Evolutionary conservation across 257 asterid genomes (phyloP), one percentile per base, ranked within the genome.

Genomic region (Rhazya stricta): DNA sequence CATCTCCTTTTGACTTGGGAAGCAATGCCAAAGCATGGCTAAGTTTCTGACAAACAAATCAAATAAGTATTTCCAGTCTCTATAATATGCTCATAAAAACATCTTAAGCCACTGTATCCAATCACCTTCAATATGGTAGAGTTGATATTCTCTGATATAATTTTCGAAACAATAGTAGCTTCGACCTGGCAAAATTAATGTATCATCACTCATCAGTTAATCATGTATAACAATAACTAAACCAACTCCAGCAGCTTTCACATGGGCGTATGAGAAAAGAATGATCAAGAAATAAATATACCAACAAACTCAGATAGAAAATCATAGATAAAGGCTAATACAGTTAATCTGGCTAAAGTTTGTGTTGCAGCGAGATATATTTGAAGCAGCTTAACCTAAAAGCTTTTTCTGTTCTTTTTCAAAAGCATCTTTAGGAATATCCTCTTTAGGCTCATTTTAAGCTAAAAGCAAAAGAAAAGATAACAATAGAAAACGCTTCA

Each of bases 1-100:
- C 96, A 67, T 90, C 96, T 74, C 97, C 97, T 85, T 77, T 91
- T 65, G 97, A 79, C 86, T 88, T 93, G 79, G 96, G 97, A 80
- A 92, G 99, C 84, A 86, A 81, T 41, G 91, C 88, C 83, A 94
- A 85, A 73, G 87, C 86, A 80, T 77, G 71, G 74, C 87, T 87
- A 60, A 95, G 93, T 84, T 88, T 95, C 99, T 95, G 92, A n/a
- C 72, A 88, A 79, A 83, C 32, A 53, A 77, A 71, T 65, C 63
- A 79, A 75, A 83, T 75, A 73, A 83, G 73, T 58, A 54, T 48
- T 39, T 71, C 72, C 73, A 16, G 62, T 69, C 83, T 81, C 69
- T 25, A 80, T 58, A 70, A 78, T 69, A 74, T 43, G 75, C 75
- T 54, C 78, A 78, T 43, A 25, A 30, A 77, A 30, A 78, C 43